These are phyloP conservation scores for Strobilomyces echinocephalus DNA, from an alignment of 768 basidiomycete genomes.

Conservation along the genomic window DNA sequence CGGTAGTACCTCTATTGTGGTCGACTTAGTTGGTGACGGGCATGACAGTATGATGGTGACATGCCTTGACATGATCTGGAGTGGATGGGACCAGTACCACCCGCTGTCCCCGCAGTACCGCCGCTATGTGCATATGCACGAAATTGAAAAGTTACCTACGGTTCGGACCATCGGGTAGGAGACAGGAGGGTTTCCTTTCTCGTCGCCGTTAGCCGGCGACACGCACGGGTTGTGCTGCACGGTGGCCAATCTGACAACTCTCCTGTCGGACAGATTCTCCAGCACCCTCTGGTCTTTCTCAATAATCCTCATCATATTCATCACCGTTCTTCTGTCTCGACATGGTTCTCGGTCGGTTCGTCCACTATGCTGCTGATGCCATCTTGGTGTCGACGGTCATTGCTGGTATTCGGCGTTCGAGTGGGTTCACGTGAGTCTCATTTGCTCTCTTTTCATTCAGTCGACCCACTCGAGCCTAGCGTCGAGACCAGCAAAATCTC, in stretches of 20 bases:
- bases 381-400: conserved; percentile 83
- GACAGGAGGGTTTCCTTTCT: conserved; percentile 20
- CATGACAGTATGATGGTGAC: not conserved
- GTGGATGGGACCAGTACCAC: conserved; percentile 81
- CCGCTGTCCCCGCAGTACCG: conserved; percentile 56
- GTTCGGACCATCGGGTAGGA: not conserved
- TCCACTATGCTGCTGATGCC: conserved; percentile 82
- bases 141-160: too few species aligned
- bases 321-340: conserved; percentile 2
- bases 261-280: not conserved
- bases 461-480: conserved; percentile 35
- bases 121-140: conserved; percentile 17
- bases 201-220: conserved; percentile 1
- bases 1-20: conserved; percentile 65
- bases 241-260: too few species aligned
- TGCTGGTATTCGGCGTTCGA: conserved; percentile 87
- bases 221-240: not conserved
- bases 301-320: not conserved
- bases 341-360: conserved; percentile 65
- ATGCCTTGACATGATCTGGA: conserved; percentile 43
- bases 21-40: not conserved
- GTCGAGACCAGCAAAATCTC: conserved; percentile 64
- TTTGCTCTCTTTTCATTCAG: not conserved
- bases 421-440: conserved; percentile 78
- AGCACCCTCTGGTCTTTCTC: not conserved